These are phyloP conservation scores for Crotalaria pallida DNA, from an alignment of 306 rosid species.

Conservation along the genomic window DNA sequence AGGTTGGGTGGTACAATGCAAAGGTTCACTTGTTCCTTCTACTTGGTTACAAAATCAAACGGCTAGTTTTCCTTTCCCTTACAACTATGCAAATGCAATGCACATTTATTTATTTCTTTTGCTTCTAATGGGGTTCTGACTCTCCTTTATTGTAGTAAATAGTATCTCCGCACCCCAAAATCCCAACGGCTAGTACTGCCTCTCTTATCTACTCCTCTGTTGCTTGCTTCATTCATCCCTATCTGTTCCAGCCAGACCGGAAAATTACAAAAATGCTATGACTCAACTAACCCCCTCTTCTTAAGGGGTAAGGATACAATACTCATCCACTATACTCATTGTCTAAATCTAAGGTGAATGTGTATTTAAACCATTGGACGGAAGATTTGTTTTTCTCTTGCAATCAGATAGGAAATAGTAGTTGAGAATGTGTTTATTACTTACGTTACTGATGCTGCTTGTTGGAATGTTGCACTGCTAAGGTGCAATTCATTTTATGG, in stretches of 20 bases:
- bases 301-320: too few species aligned
- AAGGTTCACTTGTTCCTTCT: slow-evolving; percentile 15
- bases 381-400: too few species aligned
- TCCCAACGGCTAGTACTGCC: slow-evolving; percentile 58
- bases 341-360: too few species aligned
- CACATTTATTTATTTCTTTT: not conserved
- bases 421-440: too few species aligned
- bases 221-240: slow-evolving; percentile 33
- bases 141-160: slow-evolving; percentile 32
- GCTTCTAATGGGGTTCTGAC: slow-evolving; percentile 5
- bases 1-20: slow-evolving; percentile 33
- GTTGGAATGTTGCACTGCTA: too few species aligned
- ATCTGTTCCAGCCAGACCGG: not conserved
- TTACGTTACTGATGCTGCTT: too few species aligned
- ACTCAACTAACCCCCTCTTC: not conserved
- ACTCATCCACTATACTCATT: too few species aligned
- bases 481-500: too few species aligned
- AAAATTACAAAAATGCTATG: slow-evolving; percentile 14
- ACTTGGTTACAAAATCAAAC: slow-evolving; percentile 44
- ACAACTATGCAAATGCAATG: not conserved
- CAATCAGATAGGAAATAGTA: too few species aligned
- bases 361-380: too few species aligned
- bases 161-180: slow-evolving; percentile 39
- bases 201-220: too few species aligned
- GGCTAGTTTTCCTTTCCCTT: slow-evolving; percentile 57